Evolutionary conservation across 2,329 filamentous ascomycete species (phyloP), one percentile per base, ranked within the genome.

Genomic region (Proliferodiscus dingleyae): DNA sequence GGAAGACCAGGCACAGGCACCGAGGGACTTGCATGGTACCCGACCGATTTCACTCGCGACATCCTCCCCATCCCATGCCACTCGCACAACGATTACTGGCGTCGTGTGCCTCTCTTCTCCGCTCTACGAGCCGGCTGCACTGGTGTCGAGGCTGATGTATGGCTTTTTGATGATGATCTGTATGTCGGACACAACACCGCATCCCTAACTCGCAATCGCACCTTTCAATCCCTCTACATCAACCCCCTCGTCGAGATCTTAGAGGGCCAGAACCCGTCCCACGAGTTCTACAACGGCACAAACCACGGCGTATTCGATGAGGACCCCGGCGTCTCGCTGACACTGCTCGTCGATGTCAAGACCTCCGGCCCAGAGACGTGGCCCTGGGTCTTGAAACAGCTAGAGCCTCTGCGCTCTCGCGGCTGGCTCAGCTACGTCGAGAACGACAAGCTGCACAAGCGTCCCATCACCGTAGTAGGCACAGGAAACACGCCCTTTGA

Each of bases 61-160:
- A 66, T 79, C 15, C 59, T 68, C 2, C 78, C 80, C 1, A 71
- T 81, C 23, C 67, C 69, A 2, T 83, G 80, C 51, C 81, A 85
- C 61, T 83, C 78, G 1, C 82, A 87, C 60, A 86, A 87, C 55
- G 83, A 87, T 61, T 87, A 87, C 63, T 83, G 79, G 78, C 75
- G 80, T 39, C 68, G 69, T 15, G 68, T 76, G 0, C 82, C 83
- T 0, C 68, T 88, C 3, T 81, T 77, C 55, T 78, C 78, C 9
- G 84, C 83, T 18, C 62, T 83, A 1, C 62, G 68, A 6, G 72
- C 74, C 4, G 78, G 80, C 5, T 84, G 79, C 54, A 75, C 77
- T 5, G 75, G 80, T 8, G 71, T 85, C 3, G 84, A 88, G 64
- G 82, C 81, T 2, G 85, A 88, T 58, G 75, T 88, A 18, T 88